phyloP scores from a whole-genome alignment of 2,329 filamentous ascomycete species.

The Graphilbum ipis-grandicollis region DNA sequence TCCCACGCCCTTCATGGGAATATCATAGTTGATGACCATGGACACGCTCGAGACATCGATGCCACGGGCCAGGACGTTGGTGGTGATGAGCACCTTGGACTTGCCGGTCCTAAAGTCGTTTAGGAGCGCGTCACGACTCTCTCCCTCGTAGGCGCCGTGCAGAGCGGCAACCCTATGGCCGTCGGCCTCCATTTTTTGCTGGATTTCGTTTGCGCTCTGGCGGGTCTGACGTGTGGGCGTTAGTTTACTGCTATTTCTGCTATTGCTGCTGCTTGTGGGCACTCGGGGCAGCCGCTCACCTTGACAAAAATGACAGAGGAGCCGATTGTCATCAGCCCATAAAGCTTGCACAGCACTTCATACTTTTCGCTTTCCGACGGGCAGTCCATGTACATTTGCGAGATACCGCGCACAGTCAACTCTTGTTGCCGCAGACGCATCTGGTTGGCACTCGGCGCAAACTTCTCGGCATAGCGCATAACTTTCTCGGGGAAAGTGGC shows the following conservation, averaged over 20 bases:
- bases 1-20: slow-evolving; percentile 55
- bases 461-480: slow-evolving; percentile 63
- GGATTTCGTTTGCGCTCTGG: slow-evolving; percentile 70
- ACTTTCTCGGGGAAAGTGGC: slow-evolving; percentile 84
- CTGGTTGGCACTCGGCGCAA: slow-evolving; percentile 71
- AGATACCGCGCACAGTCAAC: slow-evolving; percentile 90
- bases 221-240: slow-evolving; percentile 42
- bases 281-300: slow-evolving; percentile 27
- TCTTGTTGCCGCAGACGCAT: slow-evolving; percentile 82
- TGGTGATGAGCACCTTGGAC: slow-evolving; percentile 93
- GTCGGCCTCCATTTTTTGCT: slow-evolving; percentile 69
- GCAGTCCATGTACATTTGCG: slow-evolving; percentile 95
- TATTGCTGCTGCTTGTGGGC: neutral
- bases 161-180: slow-evolving; percentile 85
- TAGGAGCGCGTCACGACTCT: slow-evolving; percentile 67
- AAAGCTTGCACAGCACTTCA: slow-evolving; percentile 74
- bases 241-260: neutral
- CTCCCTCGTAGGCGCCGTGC: slow-evolving; percentile 74
- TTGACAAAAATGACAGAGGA: slow-evolving; percentile 97
- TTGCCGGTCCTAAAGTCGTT: slow-evolving; percentile 71
- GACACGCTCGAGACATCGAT: slow-evolving; percentile 86
- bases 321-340: slow-evolving; percentile 88
- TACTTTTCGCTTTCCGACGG: slow-evolving; percentile 71
- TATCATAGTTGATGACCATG: slow-evolving; percentile 96
- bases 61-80: slow-evolving; percentile 87